Percentiles rank a stretch among this genome's conserved stretches.
Conservation (phyloP, 106 monocot species). For the Xerophyta viscosa region DNA sequence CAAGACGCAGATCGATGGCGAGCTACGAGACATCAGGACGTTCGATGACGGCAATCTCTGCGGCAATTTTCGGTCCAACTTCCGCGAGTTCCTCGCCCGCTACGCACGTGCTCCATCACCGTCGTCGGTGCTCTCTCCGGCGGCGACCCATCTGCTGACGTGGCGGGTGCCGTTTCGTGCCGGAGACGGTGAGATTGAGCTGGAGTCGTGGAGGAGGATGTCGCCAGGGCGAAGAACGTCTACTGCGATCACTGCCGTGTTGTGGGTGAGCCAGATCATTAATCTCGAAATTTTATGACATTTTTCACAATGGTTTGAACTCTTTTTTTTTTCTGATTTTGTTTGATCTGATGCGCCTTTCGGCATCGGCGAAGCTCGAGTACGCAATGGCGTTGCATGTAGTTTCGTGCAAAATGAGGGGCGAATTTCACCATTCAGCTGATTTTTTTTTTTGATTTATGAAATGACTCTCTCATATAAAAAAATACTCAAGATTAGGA, state of each 20-base stretch:
- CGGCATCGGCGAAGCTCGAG: too few species aligned
- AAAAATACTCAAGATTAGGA: too few species aligned
- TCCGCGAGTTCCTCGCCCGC: conserved; percentile 38
- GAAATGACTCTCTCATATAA: too few species aligned
- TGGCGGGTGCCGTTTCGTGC: conserved; percentile 55
- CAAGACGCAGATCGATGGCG: conserved; percentile 52
- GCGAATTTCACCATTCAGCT: too few species aligned
- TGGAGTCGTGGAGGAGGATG: conserved; percentile 78
- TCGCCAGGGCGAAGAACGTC: conserved; percentile 48
- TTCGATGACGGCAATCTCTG: conserved; percentile 18
- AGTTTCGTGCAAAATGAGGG: too few species aligned
- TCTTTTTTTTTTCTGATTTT: too few species aligned
- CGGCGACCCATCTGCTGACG: conserved; percentile 23
- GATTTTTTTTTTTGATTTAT: too few species aligned
- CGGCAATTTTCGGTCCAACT: conserved; percentile 45
- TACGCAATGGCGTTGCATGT: too few species aligned
- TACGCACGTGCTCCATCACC: conserved; percentile 27
- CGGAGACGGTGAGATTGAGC: conserved; percentile 21
- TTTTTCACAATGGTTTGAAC: neutral
- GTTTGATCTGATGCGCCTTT: too few species aligned
- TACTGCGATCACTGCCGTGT: conserved; percentile 98
- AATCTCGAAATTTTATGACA: too few species aligned
- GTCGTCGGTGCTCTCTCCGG: neutral
- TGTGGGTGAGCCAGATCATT: conserved; percentile 49
- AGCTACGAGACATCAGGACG: conserved; percentile 45